Evolutionary conservation across 176 grass and related monocot genomes (phyloP).

Genomic region (Lolium rigidum): DNA sequence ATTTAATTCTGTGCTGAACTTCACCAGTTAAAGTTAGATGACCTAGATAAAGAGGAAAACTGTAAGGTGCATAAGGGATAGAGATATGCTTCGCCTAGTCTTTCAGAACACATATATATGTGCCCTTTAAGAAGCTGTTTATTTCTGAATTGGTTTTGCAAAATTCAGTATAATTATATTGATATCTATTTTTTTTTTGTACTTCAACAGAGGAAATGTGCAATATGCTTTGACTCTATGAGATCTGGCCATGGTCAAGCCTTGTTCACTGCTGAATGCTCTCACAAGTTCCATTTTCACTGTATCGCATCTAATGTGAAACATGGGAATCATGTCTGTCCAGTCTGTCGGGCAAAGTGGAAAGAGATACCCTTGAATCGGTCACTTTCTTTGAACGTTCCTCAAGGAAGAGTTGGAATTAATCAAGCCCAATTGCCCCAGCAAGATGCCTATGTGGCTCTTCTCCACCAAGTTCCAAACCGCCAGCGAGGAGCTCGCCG

Average conservation of each 20-base stretch:
- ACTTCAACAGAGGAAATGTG: constrained; percentile 72
- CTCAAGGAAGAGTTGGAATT: constrained; percentile 51
- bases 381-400: constrained; percentile 51
- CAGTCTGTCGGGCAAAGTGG: constrained; percentile 91
- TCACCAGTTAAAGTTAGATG: neutral
- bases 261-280: constrained; percentile 95
- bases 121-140: neutral
- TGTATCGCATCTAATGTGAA: constrained; percentile 94
- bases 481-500: constrained; percentile 43
- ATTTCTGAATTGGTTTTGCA: constrained; percentile 18
- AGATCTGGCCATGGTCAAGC: constrained; percentile 78
- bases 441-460: constrained; percentile 53
- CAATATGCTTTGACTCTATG: constrained; percentile 93
- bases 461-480: constrained; percentile 55
- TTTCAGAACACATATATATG: neutral
- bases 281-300: constrained; percentile 94
- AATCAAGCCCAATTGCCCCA: constrained; percentile 47
- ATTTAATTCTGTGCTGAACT: neutral
- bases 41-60: constrained; percentile 14
- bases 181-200: constrained; percentile 25
- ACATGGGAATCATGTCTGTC: constrained; percentile 87
- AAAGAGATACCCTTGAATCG: constrained; percentile 82
- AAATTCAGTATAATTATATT: constrained; percentile 26
- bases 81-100: neutral
- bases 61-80: neutral